Evolutionary conservation across 2,329 filamentous ascomycete species (phyloP), one percentile per base, ranked within the genome.

Genomic region (Diaporthe sp.): DNA sequence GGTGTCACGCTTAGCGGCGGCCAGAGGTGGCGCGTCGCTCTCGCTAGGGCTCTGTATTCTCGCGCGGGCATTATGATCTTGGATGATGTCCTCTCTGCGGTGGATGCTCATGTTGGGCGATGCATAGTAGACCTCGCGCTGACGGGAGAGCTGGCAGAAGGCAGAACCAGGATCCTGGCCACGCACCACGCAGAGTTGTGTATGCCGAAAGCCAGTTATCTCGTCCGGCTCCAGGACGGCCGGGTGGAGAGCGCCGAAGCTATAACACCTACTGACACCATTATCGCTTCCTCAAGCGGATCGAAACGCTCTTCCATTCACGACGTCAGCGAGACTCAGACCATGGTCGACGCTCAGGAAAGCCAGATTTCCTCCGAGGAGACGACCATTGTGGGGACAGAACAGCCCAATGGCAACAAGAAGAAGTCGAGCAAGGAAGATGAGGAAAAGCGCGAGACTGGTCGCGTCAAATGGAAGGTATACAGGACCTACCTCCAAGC

Each of bases 121-220:
- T 83, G 86, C 63, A 89, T 91, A 13, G 89, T 83, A 15, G 78
- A 91, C 74, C 80, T 85, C 59, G 89, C 89, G 0, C 83, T 91
- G 59, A 85, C 86, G 39, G 85, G 86, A 12, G 84, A 91, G 1
- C 88, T 90, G 0, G 83, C 85, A 55, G 63, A 71, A 13, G 86
- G 87, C 27, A 85, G 91, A 42, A 93, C 92, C 0, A 91, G 90
- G 0, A 91, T 93, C 58, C 85, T 92, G 6, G 91, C 92, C 61
- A 92, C 92, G 0, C 90, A 92, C 79, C 82, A 83, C 53, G 77
- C 79, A 1, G 82, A 83, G 59, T 77, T 82, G 73, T 81, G 81
- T 47, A 70, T 80, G 27, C 78, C 79, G 0, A 75, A 78, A 35
- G 81, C 81, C 1, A 79, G 79, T 27, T 82, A 80, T 27, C 72